Evolutionary conservation across 441 rosid genomes (phyloP), one percentile per base, ranked within the genome.

Genomic region (Manihot esculenta): DNA sequence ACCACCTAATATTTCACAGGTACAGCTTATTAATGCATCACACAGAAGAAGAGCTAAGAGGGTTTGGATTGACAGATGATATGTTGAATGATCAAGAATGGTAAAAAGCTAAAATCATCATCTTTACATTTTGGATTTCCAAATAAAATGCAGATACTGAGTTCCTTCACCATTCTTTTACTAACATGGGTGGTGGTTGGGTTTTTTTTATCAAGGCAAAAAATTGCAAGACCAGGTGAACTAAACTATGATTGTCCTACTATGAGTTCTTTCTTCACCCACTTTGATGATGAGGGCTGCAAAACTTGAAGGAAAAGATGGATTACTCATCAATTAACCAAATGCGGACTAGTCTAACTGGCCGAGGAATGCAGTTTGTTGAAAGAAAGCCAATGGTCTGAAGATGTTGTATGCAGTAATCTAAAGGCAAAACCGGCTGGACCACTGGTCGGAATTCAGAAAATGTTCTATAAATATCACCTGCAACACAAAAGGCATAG

Each of bases 61-160:
- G 79, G 59, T 81, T 84, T 42, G 91, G 89, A 45, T 60, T 87
- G 75, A 85, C 85, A 33, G 82, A 84, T 14, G 85, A 87, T 41
- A 85, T 84, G 91, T 45, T 87, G 77, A 71, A 30, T 42, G 89
- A 87, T 77, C 89, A 87, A 55, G 84, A 85, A 75, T 85, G 91
- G 89, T 87, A 79, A 73, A 4, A 18, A 26, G 55, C 49, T 50
- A 48, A 68, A 30, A 44, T 15, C 27, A n/a, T 2, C 20, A 11
- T 17, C 59, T 9, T 20, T 20, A 7, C 2, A 47, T 21, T 20
- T 41, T 12, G 1, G 33, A 1, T 20, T 27, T 48, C 13, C 44
- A 18, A 56, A 55, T 23, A 45, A 14, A 20, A 18, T 14, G 64
- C 38, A 65, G 15, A 68, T 30, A 20, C 7, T 20, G 3, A 20